These are phyloP conservation scores for Fusarium guadeloupense DNA, from an alignment of 2,329 filamentous ascomycete genomes.

Conservation along the genomic window DNA sequence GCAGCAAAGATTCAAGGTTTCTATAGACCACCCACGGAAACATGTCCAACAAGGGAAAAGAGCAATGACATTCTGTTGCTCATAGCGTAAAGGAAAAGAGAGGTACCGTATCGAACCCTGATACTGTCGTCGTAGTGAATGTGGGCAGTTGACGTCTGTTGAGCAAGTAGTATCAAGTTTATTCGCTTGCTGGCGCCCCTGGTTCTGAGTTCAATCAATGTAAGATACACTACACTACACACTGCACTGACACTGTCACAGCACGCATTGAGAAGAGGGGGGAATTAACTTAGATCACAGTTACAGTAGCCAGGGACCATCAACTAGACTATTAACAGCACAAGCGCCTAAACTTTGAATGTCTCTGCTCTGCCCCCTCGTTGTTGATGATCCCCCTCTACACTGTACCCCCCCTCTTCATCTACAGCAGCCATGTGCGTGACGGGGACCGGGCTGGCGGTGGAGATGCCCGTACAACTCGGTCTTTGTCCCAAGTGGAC, in stretches of 20 bases:
- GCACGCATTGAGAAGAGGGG: no score
- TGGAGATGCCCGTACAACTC: constrained; percentile 3
- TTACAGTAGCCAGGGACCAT: background rate
- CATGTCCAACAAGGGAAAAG: constrained; percentile 17
- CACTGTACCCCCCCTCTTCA: background rate
- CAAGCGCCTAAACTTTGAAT: background rate
- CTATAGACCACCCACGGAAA: background rate
- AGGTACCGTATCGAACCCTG: no score
- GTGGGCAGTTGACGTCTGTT: constrained; percentile 18
- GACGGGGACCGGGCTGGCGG: constrained; percentile 17
- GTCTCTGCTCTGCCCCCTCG: background rate
- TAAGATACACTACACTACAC: background rate
- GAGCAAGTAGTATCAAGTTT: constrained; percentile 5
- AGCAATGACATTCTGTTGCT: constrained; percentile 9
- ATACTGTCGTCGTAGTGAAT: constrained; percentile 4
- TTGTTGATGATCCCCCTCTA: constrained; percentile 1
- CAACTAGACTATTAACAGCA: constrained; percentile 6
- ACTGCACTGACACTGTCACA: no score
- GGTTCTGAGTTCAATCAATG: background rate
- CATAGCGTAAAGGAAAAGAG: background rate
- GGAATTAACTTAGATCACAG: no score
- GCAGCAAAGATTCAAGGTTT: constrained; percentile 16
- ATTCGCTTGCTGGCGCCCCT: no score
- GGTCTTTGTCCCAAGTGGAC: background rate
- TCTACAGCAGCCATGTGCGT: constrained; percentile 20